A percentile compares a stretch with the other conserved stretches of the same genome.
Evolutionary conservation across 2,329 filamentous ascomycete genomes (phyloP).

Genomic region (Microcera coccophila): DNA sequence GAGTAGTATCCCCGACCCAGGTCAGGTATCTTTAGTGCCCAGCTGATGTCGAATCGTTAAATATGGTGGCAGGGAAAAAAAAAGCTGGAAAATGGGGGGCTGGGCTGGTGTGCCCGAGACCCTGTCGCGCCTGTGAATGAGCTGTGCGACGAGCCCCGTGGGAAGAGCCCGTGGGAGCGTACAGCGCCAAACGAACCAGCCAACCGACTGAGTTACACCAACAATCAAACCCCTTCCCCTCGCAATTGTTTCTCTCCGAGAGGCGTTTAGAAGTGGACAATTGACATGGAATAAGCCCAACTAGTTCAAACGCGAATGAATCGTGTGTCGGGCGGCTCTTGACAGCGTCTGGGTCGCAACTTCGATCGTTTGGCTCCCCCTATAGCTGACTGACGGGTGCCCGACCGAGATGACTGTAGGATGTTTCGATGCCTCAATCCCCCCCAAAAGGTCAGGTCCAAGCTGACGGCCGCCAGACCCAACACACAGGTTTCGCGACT

Average conservation of each 20-base stretch:
- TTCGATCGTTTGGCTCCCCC: no score
- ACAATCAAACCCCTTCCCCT: neutral
- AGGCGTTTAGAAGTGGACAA: no score
- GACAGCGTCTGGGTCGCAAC: no score
- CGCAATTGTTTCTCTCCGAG: conserved; percentile 3
- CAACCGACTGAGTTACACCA: conserved; percentile 6
- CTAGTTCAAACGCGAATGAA: no score
- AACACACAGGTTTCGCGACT: conserved; percentile 13
- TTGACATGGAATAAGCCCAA: no score
- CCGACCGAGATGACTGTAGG: no score
- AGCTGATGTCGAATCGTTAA: conserved; percentile 23
- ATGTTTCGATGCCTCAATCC: no score
- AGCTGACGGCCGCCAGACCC: no score
- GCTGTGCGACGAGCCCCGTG: neutral
- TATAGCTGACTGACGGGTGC: no score
- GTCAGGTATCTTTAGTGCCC: conserved; percentile 18
- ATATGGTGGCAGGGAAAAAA: conserved; percentile 28
- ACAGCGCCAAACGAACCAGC: neutral
- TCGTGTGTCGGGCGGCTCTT: no score
- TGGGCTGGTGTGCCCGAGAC: conserved; percentile 5
- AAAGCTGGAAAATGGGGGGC: conserved; percentile 20
- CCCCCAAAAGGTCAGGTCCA: no score
- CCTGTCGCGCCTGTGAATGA: neutral
- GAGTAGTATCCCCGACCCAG: conserved; percentile 6
- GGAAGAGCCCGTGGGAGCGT: no score